phyloP scores from a whole-genome alignment of 192 early-diverging fungal genomes.

The Entophlyctis helioformis region DNA sequence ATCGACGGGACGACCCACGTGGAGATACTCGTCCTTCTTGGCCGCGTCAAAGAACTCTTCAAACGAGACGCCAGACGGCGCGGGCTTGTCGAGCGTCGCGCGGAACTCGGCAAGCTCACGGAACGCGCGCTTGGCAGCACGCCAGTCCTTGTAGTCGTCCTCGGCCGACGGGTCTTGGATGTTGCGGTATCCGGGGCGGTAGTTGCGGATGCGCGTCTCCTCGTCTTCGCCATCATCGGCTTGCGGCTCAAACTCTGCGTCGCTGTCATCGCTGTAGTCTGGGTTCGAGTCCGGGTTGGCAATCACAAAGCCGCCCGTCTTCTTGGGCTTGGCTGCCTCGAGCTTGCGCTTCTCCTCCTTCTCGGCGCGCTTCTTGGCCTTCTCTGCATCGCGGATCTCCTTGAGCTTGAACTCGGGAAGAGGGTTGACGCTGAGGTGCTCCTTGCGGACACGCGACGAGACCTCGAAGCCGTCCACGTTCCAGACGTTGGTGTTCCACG shows the following conservation, averaged over 20 bases:
- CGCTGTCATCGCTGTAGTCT: too few relatives aligned
- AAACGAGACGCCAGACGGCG: background rate
- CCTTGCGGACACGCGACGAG: conserved; percentile 11
- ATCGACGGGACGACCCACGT: conserved; percentile 16
- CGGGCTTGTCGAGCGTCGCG: conserved; percentile 20
- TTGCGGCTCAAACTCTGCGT: background rate
- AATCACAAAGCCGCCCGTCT: conserved; percentile 6
- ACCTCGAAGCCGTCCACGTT: conserved; percentile 22
- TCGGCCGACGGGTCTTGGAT: too few relatives aligned
- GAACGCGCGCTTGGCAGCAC: conserved; percentile 6
- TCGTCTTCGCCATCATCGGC: background rate
- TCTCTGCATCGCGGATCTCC: too few relatives aligned
- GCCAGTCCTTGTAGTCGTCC: conserved; percentile 3
- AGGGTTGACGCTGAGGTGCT: conserved; percentile 27
- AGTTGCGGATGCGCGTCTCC: conserved; percentile 8
- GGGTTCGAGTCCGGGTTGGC: conserved; percentile 6
- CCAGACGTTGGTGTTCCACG: conserved; percentile 30
- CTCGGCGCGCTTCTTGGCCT: background rate
- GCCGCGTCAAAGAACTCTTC: conserved; percentile 19
- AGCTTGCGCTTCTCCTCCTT: background rate
- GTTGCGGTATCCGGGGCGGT: conserved; percentile 10
- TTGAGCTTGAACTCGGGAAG: too few relatives aligned
- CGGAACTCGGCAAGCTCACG: conserved; percentile 15
- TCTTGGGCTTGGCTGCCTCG: too few relatives aligned
- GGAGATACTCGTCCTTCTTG: conserved; percentile 1